Base-by-base conservation (phyloP, 768 basidiomycete genomes). In the Mycena galopus region DNA sequence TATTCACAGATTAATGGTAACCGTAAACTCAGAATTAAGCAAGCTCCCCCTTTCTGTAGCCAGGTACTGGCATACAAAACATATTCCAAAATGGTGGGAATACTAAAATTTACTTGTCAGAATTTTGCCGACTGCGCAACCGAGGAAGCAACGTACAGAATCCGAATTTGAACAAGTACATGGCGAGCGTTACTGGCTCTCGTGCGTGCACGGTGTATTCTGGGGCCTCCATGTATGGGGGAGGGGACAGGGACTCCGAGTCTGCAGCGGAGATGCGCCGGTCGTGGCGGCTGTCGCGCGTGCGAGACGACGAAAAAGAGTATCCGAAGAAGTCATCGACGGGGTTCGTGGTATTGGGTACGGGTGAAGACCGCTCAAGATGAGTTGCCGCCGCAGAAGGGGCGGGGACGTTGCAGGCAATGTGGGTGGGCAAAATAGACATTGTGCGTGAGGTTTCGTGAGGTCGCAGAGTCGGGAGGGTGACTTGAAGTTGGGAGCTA, bases 21-120 rank as follows among this genome's bases (percentile, higher is more conserved):
- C n/a, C n/a, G n/a, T n/a, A n/a, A n/a, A n/a, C n/a, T n/a, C n/a
- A n/a, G n/a, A n/a, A n/a, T n/a, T n/a, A n/a, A n/a, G n/a, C n/a
- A n/a, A n/a, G n/a, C n/a, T n/a, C n/a, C n/a, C n/a, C n/a, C n/a
- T n/a, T n/a, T n/a, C n/a, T n/a, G n/a, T n/a, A n/a, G n/a, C n/a
- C n/a, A n/a, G n/a, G n/a, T n/a, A n/a, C n/a, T n/a, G n/a, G n/a
- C n/a, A n/a, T n/a, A n/a, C n/a, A n/a, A n/a, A n/a, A n/a, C n/a
- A n/a, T n/a, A n/a, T n/a, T 83, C 90, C 90, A 91, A 78, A 92
- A 91, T 47, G 87, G 82, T 3, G 88, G 88, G 78, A 91, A 91
- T 61, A 91, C 90, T 92, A n/a, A 25, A 8, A 60, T 39, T 51
- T 2, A 65, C 23, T 55, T 16, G 72, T 63, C 37, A 68, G 67